Base-by-base conservation (phyloP, 495 filamentous ascomycete species). In the Elasticomyces elasticus region DNA sequence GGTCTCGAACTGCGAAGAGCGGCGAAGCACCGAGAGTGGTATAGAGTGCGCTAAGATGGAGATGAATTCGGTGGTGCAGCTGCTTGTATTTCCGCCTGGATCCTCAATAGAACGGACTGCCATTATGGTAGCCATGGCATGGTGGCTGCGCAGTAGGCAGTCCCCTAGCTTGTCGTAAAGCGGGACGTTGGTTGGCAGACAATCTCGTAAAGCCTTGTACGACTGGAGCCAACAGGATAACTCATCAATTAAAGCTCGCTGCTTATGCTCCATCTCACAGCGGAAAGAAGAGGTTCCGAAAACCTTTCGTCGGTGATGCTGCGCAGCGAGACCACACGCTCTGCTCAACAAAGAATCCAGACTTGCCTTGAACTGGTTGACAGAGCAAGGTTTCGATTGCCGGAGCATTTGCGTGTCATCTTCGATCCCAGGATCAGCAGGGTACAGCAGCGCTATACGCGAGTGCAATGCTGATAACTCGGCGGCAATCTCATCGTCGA, bases 401-500 rank as follows among this genome's bases (percentile, higher is more conserved):
- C n/a, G n/a, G n/a, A n/a, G n/a, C n/a, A n/a, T n/a, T n/a, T n/a
- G n/a, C 30, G 30, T 7, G 30, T 15, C 30, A 15, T 33, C 7
- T 7, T 7, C 7, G 66, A 13, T 56, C 37, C 45, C 73, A 70
- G 20, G 24, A 54, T 7, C 27, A 9, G 10, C 19, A 25, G 28
- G 24, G 12, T 23, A 64, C n/a, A 66, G 64, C 22, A 67, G 48
- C 22, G 64, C 66, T n/a, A 61, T 61, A 49, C 68, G 71, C 7
- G 71, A 49, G 35, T 72, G 64, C 13, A 75, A 47, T 28, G 68
- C 62, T 3, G 58, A 56, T 22, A 75, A 71, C 19, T 55, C 62
- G 57, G 71, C 67, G 26, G 63, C 58, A n/a, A 75, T 65, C 61
- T 62, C 69, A 30, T 71, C 66, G 49, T 73, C 71, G 7, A 59